Base-by-base conservation (phyloP, 2,329 filamentous ascomycete species). In the Zasmidium cellare region DNA sequence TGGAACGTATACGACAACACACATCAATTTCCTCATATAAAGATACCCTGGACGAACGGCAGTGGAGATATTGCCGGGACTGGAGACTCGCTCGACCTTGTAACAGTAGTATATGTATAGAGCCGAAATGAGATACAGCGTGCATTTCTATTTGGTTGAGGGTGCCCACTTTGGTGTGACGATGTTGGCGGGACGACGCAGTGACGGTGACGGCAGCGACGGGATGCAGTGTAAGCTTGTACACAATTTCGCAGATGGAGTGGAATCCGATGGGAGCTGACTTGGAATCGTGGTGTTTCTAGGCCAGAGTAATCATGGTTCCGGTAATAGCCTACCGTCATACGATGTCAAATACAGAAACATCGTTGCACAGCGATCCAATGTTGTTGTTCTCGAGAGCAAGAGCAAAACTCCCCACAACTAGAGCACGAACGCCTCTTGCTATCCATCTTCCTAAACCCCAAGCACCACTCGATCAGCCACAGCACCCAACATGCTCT, bases 1-100 rank as follows among this genome's bases (percentile, higher is more conserved):
- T 14, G 24, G 9, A 20, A 22, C 28, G 18, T 22, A 55, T 46
- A 23, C 46, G 38, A 31, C 19, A 12, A 18, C 49, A 48, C 35
- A 18, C 11, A 18, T 16, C 35, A 53, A 55, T 46, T 35, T 55
- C 48, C 41, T 58, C 49, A 59, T 56, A 59, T 56, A 46, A 31
- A 55, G 51, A 61, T 61, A 59, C 56, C 56, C 54, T 51, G 50
- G 31, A 41, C 35, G 53, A 49, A 35, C 22, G 41, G n/a, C 35
- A n/a, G 22, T 24, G 28, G 45, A 22, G 9, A 16, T 23, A 22
- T 44, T 22, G 46, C 9, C 23, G 18, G 31, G 25, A 28, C 25
- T 28, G 25, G 25, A 28, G 6, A 5, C 6, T 28, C 25, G 25
- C 25, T 6, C 25, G 11, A 28, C 25, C 9, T 38, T 45, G 46